phyloP scores from a whole-genome alignment of 2,329 filamentous ascomycete genomes.

The Paracorniculantispora psalliotae region DNA sequence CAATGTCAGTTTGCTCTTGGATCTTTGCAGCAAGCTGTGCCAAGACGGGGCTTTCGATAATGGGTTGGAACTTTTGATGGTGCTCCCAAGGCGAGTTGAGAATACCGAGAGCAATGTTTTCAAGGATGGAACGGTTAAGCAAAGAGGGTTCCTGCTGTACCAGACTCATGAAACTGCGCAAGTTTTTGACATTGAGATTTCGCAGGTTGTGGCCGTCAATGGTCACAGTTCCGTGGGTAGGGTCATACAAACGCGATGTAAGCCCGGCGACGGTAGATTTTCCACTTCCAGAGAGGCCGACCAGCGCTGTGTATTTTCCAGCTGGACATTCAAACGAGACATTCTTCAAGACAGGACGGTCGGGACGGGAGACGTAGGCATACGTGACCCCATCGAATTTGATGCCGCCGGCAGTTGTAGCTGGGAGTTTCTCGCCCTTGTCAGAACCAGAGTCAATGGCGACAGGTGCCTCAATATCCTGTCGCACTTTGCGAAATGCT shows the following conservation, averaged over 20 bases:
- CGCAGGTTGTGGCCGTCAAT: slow-evolving; percentile 45
- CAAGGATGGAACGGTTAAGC: slow-evolving; percentile 42
- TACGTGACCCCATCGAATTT: slow-evolving; percentile 40
- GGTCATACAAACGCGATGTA: slow-evolving; percentile 54
- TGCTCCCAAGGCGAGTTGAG: slow-evolving; percentile 38
- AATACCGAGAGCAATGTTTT: slow-evolving; percentile 48
- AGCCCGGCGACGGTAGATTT: slow-evolving; percentile 54
- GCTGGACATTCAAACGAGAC: slow-evolving; percentile 44
- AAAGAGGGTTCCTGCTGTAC: slow-evolving; percentile 44
- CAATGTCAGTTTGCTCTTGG: slow-evolving; percentile 45
- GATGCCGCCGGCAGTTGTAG: slow-evolving; percentile 33
- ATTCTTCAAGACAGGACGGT: slow-evolving; percentile 36
- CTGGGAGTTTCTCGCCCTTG: slow-evolving; percentile 37
- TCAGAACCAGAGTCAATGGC: slow-evolving; percentile 39
- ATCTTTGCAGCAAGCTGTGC: slow-evolving; percentile 47
- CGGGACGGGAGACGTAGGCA: slow-evolving; percentile 39
- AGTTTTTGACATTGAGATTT: slow-evolving; percentile 40
- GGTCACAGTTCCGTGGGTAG: slow-evolving; percentile 41
- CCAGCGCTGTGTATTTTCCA: slow-evolving; percentile 49
- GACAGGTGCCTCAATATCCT: slow-evolving; percentile 50
- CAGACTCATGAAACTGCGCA: slow-evolving; percentile 38
- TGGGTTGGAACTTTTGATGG: slow-evolving; percentile 36
- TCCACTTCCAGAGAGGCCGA: slow-evolving; percentile 54
- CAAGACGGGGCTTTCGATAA: slow-evolving; percentile 46
- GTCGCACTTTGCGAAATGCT: slow-evolving; percentile 52